Evolutionary conservation across 495 filamentous ascomycete species (phyloP).

Genomic region (Xylaria sp.): DNA sequence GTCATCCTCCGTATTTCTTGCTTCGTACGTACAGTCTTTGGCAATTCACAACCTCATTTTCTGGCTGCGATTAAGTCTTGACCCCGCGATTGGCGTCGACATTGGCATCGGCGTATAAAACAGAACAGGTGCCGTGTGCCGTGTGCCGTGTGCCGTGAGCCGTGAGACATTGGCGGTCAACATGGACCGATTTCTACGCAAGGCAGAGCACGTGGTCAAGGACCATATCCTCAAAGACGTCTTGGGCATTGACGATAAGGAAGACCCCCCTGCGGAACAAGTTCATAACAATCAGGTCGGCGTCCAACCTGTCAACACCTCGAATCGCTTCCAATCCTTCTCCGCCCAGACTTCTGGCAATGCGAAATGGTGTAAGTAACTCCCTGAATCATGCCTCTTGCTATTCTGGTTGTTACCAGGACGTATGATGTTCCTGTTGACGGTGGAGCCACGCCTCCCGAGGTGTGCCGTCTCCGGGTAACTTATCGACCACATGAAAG

Average conservation of each 20-base stretch:
- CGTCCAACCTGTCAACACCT: conserved; percentile 46
- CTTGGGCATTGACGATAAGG: conserved; percentile 32
- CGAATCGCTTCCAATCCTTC: conserved; percentile 81
- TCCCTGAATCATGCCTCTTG: neutral
- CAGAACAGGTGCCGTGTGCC: too few species aligned
- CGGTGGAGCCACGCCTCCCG: neutral
- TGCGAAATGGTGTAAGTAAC: conserved; percentile 73
- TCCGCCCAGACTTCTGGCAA: conserved; percentile 87
- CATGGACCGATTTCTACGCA: conserved; percentile 43
- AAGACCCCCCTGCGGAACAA: conserved; percentile 35
- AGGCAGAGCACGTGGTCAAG: conserved; percentile 46
- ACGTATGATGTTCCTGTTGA: neutral
- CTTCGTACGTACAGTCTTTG: neutral
- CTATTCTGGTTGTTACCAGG: neutral
- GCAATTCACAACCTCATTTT: neutral
- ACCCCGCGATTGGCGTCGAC: neutral
- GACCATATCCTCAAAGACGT: conserved; percentile 34
- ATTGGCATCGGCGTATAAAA: neutral
- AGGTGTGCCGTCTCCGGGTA: neutral
- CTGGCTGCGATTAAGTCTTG: too few species aligned
- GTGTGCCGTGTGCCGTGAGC: too few species aligned
- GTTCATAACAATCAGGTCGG: conserved; percentile 47
- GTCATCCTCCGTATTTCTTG: neutral
- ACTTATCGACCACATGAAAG: neutral
- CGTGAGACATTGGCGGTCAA: conserved; percentile 16